Percentiles rank a stretch among this genome's conserved stretches.
Evolutionary conservation across 2,329 filamentous ascomycete species (phyloP).

Genomic region (Zymoseptoria pseudotritici): DNA sequence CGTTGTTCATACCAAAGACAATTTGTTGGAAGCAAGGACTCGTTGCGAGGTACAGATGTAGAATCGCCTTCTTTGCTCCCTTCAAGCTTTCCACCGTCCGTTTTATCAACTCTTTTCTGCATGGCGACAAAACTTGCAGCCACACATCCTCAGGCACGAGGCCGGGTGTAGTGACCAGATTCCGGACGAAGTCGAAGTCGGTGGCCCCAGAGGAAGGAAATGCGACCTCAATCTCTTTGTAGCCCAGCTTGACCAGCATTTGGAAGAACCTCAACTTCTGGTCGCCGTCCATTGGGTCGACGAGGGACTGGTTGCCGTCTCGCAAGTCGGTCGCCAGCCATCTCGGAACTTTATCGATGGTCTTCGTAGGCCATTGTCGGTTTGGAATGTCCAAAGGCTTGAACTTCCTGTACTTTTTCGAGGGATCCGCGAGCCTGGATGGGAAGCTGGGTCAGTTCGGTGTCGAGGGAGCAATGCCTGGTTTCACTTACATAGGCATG

Average conservation of each 20-base stretch:
- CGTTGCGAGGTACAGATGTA: conserved; percentile 94
- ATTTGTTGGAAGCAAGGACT: conserved; percentile 91
- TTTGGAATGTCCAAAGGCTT: conserved; percentile 59
- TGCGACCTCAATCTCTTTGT: conserved; percentile 96
- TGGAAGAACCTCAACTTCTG: conserved; percentile 95
- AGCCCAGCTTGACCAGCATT: conserved; percentile 85
- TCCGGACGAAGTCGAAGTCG: conserved; percentile 90
- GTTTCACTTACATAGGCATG: conserved; percentile 11
- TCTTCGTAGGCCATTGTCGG: conserved; percentile 77
- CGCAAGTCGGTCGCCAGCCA: conserved; percentile 86
- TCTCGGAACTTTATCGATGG: conserved; percentile 73
- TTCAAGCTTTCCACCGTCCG: conserved; percentile 81
- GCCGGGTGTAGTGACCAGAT: conserved; percentile 76
- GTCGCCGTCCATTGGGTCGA: conserved; percentile 91
- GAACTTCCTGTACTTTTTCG: conserved; percentile 68
- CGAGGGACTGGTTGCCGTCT: conserved; percentile 89
- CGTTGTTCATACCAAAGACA: conserved; percentile 80
- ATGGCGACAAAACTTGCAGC: conserved; percentile 87
- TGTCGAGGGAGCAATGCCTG: background rate
- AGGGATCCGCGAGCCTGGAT: conserved; percentile 61
- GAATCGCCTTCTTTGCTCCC: conserved; percentile 85
- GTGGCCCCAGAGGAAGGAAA: conserved; percentile 92
- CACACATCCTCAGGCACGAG: conserved; percentile 81
- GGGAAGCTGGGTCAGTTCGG: conserved; percentile 1
- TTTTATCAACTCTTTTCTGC: conserved; percentile 81